Conservation (phyloP, 2,329 filamentous ascomycete species). For the Colletotrichum gigasporum region DNA sequence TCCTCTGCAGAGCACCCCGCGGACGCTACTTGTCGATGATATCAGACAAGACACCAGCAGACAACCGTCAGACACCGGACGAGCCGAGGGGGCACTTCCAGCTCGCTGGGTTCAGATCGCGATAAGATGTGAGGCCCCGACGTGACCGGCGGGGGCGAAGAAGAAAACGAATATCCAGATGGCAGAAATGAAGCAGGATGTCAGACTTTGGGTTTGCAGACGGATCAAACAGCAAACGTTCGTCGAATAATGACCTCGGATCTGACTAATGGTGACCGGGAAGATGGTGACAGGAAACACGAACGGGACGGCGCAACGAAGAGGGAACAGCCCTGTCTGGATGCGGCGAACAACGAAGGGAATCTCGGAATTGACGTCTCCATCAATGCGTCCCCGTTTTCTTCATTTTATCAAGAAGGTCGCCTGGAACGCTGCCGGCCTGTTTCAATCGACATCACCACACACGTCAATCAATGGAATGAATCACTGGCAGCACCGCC, state of each 20-base stretch:
- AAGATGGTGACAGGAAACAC: slow-evolving; percentile 3
- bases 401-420: neutral
- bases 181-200: neutral
- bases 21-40: neutral
- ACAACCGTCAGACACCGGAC: neutral
- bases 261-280: neutral
- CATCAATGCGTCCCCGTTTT: neutral
- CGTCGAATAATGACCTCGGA: neutral
- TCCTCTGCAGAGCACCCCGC: slow-evolving; percentile 7
- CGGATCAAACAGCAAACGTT: neutral
- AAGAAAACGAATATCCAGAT: too few species aligned
- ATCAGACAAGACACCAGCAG: slow-evolving; percentile 17
- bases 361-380: slow-evolving; percentile 4
- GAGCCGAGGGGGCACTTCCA: too few species aligned
- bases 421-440: neutral
- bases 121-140: too few species aligned
- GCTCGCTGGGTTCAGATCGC: too few species aligned
- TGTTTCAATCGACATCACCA: too few species aligned
- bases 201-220: neutral
- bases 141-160: too few species aligned
- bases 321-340: slow-evolving; percentile 10
- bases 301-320: neutral
- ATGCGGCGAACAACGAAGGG: neutral
- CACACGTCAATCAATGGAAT: neutral
- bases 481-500: too few species aligned